These are phyloP conservation scores for Piromyces finnis DNA, from an alignment of 192 early-diverging fungal species.

Conservation along the genomic window DNA sequence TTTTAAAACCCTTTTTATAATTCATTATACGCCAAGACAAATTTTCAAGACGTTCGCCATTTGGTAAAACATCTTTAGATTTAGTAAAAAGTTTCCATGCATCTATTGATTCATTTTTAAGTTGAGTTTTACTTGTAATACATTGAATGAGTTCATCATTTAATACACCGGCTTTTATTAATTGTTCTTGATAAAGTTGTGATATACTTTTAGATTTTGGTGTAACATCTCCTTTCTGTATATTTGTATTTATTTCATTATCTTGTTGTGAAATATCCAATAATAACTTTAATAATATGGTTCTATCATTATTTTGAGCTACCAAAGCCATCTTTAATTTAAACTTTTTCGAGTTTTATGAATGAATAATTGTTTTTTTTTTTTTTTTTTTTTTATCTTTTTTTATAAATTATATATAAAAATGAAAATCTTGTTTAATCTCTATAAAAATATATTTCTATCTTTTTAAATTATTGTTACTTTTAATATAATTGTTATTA, in stretches of 20 bases:
- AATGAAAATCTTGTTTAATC: too few relatives aligned
- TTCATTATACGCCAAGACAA: slow-evolving; percentile 71
- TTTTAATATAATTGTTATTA: too few relatives aligned
- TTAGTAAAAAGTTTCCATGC: slow-evolving; percentile 63
- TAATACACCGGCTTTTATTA: neutral
- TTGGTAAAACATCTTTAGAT: slow-evolving; percentile 55
- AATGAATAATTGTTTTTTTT: too few relatives aligned
- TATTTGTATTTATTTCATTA: neutral
- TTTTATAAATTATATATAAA: too few relatives aligned
- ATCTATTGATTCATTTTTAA: slow-evolving; percentile 10
- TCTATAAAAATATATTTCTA: too few relatives aligned
- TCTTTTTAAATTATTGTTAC: too few relatives aligned
- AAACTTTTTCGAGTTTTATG: too few relatives aligned
- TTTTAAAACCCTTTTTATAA: slow-evolving; percentile 25
- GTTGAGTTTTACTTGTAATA: neutral
- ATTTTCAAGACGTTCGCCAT: slow-evolving; percentile 64
- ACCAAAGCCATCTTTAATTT: neutral
- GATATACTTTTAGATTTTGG: neutral
- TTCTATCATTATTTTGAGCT: neutral
- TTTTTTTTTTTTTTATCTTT: too few relatives aligned
- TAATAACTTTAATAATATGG: neutral
- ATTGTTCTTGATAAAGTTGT: neutral
- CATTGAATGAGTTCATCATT: neutral
- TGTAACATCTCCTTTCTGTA: neutral
- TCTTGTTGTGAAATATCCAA: neutral